Evolutionary conservation across 768 basidiomycete genomes (phyloP).

Genomic region (Rubroboletus pulcherrimus): DNA sequence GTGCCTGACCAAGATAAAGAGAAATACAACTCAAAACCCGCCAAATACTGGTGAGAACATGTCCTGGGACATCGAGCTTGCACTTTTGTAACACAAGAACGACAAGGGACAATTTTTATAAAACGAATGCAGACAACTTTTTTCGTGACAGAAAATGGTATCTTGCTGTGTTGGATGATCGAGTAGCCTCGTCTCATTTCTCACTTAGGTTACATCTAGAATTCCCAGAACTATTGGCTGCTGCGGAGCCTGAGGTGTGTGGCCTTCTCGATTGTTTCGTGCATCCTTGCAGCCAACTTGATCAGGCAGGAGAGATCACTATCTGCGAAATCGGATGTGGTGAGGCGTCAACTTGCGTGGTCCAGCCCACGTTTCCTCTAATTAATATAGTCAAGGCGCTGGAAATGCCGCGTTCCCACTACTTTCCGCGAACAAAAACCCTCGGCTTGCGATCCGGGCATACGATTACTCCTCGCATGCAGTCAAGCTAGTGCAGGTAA

Average conservation of each 20-base stretch:
- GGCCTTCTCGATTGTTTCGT: not conserved
- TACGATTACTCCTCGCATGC: slow-evolving; percentile 92
- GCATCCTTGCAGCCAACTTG: not conserved
- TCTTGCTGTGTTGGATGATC: not conserved
- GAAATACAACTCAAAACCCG: slow-evolving; percentile 70
- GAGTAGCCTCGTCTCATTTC: not conserved
- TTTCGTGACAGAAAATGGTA: slow-evolving; percentile 94
- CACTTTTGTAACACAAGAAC: slow-evolving; percentile 18
- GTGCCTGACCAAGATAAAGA: slow-evolving; percentile 70
- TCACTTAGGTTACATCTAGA: slow-evolving; percentile 78
- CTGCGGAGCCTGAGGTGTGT: slow-evolving; percentile 61
- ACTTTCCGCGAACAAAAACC: slow-evolving; percentile 78
- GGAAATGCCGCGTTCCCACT: slow-evolving; percentile 96
- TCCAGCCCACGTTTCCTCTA: not conserved
- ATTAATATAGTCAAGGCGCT: slow-evolving; percentile 54
- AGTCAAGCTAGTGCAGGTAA: slow-evolving; percentile 82
- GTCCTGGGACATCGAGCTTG: slow-evolving; percentile 27
- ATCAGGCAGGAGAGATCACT: slow-evolving; percentile 69
- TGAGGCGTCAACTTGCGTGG: slow-evolving; percentile 30
- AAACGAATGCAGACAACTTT: slow-evolving; percentile 79
- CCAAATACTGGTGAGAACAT: slow-evolving; percentile 58
- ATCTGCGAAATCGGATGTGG: slow-evolving; percentile 93
- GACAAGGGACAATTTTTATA: slow-evolving; percentile 91
- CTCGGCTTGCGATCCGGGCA: slow-evolving; percentile 66
- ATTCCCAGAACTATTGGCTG: slow-evolving; percentile 81